Evolutionary conservation across 495 filamentous ascomycete species (phyloP), one percentile per base, ranked within the genome.

Genomic region (Penicillium herquei): DNA sequence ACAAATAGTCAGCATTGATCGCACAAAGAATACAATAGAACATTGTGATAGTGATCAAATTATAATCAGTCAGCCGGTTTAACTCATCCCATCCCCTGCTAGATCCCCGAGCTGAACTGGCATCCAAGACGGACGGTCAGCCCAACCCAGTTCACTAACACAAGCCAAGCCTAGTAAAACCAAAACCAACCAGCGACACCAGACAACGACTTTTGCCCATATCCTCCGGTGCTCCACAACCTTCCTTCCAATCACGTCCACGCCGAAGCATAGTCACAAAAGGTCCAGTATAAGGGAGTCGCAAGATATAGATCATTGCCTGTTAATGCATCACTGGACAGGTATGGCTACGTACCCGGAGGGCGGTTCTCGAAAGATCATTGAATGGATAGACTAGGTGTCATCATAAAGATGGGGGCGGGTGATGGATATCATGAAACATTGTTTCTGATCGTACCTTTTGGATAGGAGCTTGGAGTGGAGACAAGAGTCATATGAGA

Each of bases 321-420:
- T 55, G 51, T 56, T 55, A 56, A 61, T 39, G 41, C 60, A 59
- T 53, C 44, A 52, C 55, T 63, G 57, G 56, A n/a, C 47, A 55
- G 52, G 53, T 44, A 39, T 31, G 54, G 51, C 58, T 65, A 61
- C 61, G 49, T 56, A 67, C 64, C 57, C 69, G 68, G 72, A 63
- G 65, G 73, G 71, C 64, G 73, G 72, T 75, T 90, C 81, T 87
- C 88, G 75, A 76, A 59, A 83, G 81, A 80, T 97, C 90, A 83
- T 95, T 87, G 93, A 98, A 98, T 98, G 93, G 93, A 98, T 98
- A 89, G 86, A 91, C 92, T 92, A 78, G 75, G 83, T 88, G 84
- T 96, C 92, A 96, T 98, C 93, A 88, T 88, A 71, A 78, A 70
- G 68, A 6, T 44, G 6, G 26, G 21, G 16, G 3, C 53, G 49